These are phyloP conservation scores for Sphaerulina musiva DNA, from an alignment of 2,329 filamentous ascomycete species.

Conservation along the genomic window DNA sequence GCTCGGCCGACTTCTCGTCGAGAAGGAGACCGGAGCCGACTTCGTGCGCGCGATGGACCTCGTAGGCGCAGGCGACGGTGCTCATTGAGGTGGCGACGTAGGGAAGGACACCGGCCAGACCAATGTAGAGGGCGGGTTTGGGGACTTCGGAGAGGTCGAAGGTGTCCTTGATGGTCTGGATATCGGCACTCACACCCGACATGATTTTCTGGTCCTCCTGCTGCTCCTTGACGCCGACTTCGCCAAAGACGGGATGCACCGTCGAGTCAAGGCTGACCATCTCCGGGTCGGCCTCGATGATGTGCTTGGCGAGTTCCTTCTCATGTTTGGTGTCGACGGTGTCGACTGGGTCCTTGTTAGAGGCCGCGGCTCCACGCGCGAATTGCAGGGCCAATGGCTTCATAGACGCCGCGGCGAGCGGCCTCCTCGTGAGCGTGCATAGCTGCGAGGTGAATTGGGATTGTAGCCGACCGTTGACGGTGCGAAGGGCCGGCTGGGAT, in stretches of 20 bases:
- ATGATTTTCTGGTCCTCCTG: conserved; percentile 37
- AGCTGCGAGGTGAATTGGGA: conserved; percentile 40
- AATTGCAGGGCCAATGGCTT: conserved; percentile 32
- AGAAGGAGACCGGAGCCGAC: conserved; percentile 59
- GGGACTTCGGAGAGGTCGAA: conserved; percentile 44
- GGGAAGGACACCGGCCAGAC: conserved; percentile 47
- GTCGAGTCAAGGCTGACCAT: conserved; percentile 54
- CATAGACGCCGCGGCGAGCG: conserved; percentile 29
- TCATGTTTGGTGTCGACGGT: conserved; percentile 54
- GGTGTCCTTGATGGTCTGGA: conserved; percentile 44
- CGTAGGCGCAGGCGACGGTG: conserved; percentile 75
- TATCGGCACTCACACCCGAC: conserved; percentile 38
- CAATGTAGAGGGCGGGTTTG: conserved; percentile 44
- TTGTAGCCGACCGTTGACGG: conserved; percentile 29
- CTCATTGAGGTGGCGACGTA: conserved; percentile 78
- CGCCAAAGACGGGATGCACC: conserved; percentile 37
- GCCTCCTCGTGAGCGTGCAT: conserved; percentile 35
- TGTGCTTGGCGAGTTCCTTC: conserved; percentile 47
- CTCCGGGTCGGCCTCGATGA: conserved; percentile 55
- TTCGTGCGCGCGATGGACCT: conserved; percentile 63
- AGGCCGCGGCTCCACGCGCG: conserved; percentile 14
- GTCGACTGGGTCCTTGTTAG: conserved; percentile 32
- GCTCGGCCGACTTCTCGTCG: conserved; percentile 62
- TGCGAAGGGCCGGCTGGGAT: conserved; percentile 18
- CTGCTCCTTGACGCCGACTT: conserved; percentile 31